These are phyloP conservation scores for Ustilago vetiveriae DNA, from an alignment of 1,284 basidiomycete genomes.

Conservation along the genomic window DNA sequence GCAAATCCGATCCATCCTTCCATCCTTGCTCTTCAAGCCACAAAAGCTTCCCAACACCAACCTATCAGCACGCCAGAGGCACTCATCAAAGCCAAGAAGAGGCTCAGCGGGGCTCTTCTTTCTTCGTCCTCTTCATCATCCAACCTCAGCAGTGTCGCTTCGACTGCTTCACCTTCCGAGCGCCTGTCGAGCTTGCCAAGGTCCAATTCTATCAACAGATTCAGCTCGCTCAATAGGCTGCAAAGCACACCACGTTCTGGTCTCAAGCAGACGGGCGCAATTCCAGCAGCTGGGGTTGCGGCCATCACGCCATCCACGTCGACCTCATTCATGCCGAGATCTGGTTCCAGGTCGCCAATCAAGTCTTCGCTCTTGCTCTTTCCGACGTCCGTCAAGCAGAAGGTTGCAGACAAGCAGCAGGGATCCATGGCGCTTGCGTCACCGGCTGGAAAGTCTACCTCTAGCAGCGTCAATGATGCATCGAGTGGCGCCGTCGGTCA, in stretches of 20 bases:
- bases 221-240: constrained; percentile 7
- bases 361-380: constrained; percentile 36
- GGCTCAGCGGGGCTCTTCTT: constrained; percentile 24
- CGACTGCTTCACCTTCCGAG: constrained; percentile 7
- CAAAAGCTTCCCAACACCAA: constrained; percentile 19
- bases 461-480: not conserved
- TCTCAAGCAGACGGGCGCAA: not conserved
- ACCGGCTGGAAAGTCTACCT: not conserved
- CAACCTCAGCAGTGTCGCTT: not conserved
- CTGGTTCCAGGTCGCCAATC: constrained; percentile 27
- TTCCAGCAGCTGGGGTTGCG: not conserved
- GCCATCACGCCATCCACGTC: constrained; percentile 1
- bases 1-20: constrained; percentile 37
- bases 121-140: constrained; percentile 19
- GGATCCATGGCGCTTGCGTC: not conserved
- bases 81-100: constrained; percentile 38
- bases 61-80: constrained; percentile 47
- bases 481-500: not conserved
- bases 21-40: constrained; percentile 25
- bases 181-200: constrained; percentile 7
- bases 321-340: constrained; percentile 2
- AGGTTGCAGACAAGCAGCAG: not conserved
- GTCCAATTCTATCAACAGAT: constrained; percentile 7
- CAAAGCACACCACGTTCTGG: constrained; percentile 5
- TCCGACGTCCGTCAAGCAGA: not conserved